A percentile compares a stretch with the other conserved stretches of the same genome.
These are phyloP conservation scores for Naematelia encephala DNA, from an alignment of 768 basidiomycete species.

Conservation along the genomic window DNA sequence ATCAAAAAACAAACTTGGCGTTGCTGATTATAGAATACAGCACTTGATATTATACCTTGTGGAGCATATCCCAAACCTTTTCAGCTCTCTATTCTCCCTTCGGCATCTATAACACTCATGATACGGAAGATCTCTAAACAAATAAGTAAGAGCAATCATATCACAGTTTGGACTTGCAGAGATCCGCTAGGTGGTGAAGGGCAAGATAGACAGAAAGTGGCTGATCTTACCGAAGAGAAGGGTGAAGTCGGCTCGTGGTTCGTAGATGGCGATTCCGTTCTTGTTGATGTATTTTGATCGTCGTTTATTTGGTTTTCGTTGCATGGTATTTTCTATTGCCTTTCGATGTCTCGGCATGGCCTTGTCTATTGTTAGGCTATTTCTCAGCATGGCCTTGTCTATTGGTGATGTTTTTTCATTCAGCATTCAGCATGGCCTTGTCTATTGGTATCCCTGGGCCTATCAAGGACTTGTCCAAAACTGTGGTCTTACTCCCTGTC, in stretches of 20 bases:
- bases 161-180: background rate
- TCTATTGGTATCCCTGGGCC: no score
- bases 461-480: no score
- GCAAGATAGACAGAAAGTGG: background rate
- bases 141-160: background rate
- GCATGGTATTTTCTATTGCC: no score
- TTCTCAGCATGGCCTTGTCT: no score
- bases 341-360: no score
- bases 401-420: no score
- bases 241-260: background rate
- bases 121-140: slow-evolving; percentile 3
- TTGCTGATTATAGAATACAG: background rate
- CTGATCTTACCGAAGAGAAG: background rate
- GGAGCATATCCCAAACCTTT: background rate
- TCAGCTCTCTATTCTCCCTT: slow-evolving; percentile 9
- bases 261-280: background rate
- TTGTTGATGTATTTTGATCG: background rate
- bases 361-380: no score
- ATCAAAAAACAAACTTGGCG: background rate
- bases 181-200: background rate
- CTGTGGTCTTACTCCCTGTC: no score
- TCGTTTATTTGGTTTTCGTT: background rate
- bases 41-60: background rate
- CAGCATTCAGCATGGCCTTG: no score
- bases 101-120: slow-evolving; percentile 6